Conservation (phyloP, 306 rosid species). For the Adenanthera pavonina region DNA sequence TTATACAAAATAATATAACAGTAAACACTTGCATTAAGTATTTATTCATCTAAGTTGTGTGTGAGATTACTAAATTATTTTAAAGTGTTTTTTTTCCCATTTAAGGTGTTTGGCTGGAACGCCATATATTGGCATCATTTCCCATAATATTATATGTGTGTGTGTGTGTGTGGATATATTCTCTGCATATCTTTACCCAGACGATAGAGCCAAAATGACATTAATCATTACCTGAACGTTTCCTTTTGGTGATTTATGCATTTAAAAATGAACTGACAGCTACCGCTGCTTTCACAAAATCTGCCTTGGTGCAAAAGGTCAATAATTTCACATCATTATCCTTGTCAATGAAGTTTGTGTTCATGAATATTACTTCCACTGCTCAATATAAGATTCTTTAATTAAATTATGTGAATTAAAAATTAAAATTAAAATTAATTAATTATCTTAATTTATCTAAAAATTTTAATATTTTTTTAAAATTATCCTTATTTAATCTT, state of each 20-base stretch:
- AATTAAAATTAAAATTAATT: no score
- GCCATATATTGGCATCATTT: slow-evolving; percentile 18
- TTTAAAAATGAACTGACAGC: neutral
- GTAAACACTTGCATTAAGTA: neutral
- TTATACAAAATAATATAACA: neutral
- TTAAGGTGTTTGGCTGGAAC: slow-evolving; percentile 34
- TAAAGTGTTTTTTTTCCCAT: neutral
- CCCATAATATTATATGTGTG: neutral
- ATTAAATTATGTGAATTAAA: no score
- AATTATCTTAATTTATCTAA: no score
- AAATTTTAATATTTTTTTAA: no score
- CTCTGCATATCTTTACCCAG: slow-evolving; percentile 15
- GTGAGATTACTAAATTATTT: neutral
- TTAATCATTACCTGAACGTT: neutral
- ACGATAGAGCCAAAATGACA: slow-evolving; percentile 2
- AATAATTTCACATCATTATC: slow-evolving; percentile 29
- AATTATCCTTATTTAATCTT: no score
- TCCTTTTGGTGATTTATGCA: neutral
- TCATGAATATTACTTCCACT: no score
- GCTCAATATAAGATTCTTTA: no score
- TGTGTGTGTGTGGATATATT: neutral
- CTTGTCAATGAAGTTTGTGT: slow-evolving; percentile 37
- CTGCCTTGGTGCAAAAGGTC: neutral
- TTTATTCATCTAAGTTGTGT: neutral
- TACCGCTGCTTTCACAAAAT: neutral